Evolutionary conservation across 2,329 filamentous ascomycete genomes (phyloP).

Genomic region (Stachybotrys chartarum): DNA sequence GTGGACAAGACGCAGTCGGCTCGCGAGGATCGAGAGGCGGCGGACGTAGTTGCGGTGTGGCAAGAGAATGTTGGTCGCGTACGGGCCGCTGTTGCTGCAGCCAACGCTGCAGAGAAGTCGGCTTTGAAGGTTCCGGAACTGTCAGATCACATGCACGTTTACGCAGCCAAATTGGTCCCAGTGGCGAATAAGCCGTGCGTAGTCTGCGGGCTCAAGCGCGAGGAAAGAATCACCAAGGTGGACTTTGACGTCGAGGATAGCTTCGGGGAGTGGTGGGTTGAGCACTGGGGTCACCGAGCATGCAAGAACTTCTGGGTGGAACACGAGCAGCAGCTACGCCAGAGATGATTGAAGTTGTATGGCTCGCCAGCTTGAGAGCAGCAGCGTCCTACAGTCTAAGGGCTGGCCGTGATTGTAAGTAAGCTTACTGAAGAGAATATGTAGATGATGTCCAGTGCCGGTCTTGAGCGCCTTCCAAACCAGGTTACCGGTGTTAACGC

Average conservation of each 20-base stretch:
- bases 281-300: conserved; percentile 74
- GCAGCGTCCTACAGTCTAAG: too few relatives aligned
- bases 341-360: conserved; percentile 18
- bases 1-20: conserved; percentile 77
- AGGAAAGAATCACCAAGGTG: conserved; percentile 72
- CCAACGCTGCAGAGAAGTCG: conserved; percentile 50
- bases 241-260: conserved; percentile 77
- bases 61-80: conserved; percentile 67
- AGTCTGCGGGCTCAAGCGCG: conserved; percentile 79
- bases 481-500: too few relatives aligned
- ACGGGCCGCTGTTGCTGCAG: conserved; percentile 62
- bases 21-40: conserved; percentile 77
- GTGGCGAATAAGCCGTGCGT: conserved; percentile 71
- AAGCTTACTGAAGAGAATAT: too few relatives aligned
- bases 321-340: conserved; percentile 62
- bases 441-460: too few relatives aligned
- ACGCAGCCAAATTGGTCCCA: conserved; percentile 63
- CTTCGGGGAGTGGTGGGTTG: conserved; percentile 95
- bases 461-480: too few relatives aligned
- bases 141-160: conserved; percentile 59
- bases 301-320: conserved; percentile 83
- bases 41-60: conserved; percentile 71
- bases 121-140: conserved; percentile 62
- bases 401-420: too few relatives aligned
- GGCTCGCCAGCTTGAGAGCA: too few relatives aligned